Evolutionary conservation across 1,284 basidiomycete genomes (phyloP), one percentile per base, ranked within the genome.

Genomic region (Sanghuangporus baumii): DNA sequence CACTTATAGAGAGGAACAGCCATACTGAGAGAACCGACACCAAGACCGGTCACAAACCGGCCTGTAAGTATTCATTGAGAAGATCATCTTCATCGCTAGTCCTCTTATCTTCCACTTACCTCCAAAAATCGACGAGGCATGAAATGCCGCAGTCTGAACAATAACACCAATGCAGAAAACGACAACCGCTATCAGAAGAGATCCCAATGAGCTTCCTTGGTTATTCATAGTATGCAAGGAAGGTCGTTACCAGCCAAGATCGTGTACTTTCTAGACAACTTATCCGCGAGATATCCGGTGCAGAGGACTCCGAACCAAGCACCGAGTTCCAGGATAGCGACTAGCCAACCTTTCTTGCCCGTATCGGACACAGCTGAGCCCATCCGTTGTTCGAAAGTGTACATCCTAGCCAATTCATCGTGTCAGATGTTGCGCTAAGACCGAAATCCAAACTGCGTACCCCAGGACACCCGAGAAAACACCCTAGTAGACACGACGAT

Each of bases 11-110:
- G 74, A 6, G 89, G 89, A 11, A 91, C 87, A 34, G 80, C 80
- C 84, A 89, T 88, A 69, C 85, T 88, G 47, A 91, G 76, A 2
- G 88, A 87, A 56, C 89, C 89, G 48, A 92, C 85, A 63, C 88
- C 89, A 54, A 90, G 72, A 80, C 89, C 89, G 59, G 88, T 89
- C 57, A 91, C 74, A 67, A 90, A 90, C 38, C 89, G 83, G 60
- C 89, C 84, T 83, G 61, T 23, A 37, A 56, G 46, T 20, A 52
- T 52, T 9, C 9, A 7, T 9, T 6, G 20, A 31, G 65, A 6
- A 56, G 20, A 18, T 41, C 23, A 9, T 31, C 16, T 11, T 5
- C 9, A 37, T 7, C 3, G 7, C 34, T 23, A 18, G 20, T 8
- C 3, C 38, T 31, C 3, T 36, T 43, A 73, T 50, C 67, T 46